These are phyloP conservation scores for Colletotrichum euphorbiae DNA, from an alignment of 2,329 filamentous ascomycete species.

Conservation along the genomic window DNA sequence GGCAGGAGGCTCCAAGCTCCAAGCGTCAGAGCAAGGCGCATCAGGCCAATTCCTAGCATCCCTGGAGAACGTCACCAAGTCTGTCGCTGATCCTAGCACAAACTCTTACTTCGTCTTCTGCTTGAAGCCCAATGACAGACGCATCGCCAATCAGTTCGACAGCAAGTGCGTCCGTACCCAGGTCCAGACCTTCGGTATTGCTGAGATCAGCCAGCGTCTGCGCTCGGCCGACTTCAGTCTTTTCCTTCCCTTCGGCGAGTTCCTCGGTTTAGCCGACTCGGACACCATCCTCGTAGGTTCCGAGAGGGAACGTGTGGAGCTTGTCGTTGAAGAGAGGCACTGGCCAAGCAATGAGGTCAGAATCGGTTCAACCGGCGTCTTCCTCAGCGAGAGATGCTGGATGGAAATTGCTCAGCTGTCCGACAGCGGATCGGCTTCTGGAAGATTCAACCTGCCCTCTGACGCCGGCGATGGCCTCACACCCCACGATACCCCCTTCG, in stretches of 20 bases:
- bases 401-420: conserved; percentile 84
- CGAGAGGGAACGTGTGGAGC: conserved; percentile 90
- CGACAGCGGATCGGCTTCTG: conserved; percentile 68
- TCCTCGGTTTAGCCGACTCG: conserved; percentile 86
- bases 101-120: conserved; percentile 98
- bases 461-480: conserved; percentile 73
- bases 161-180: conserved; percentile 98
- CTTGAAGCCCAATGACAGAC: conserved; percentile 94
- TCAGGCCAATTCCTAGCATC: conserved; percentile 92
- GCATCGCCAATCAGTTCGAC: conserved; percentile 98
- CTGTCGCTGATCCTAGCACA: conserved; percentile 81
- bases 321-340: conserved; percentile 89
- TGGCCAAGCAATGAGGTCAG: conserved; percentile 94
- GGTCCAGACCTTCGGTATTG: conserved; percentile 94
- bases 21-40: conserved; percentile 74
- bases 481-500: conserved; percentile 71
- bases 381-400: conserved; percentile 96
- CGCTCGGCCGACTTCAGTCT: conserved; percentile 95
- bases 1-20: conserved; percentile 54
- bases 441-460: conserved; percentile 65
- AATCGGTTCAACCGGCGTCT: conserved; percentile 91
- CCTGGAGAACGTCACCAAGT: conserved; percentile 90
- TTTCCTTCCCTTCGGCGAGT: conserved; percentile 95
- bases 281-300: conserved; percentile 90
- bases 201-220: conserved; percentile 93